Evolutionary conservation across 768 basidiomycete species (phyloP).

Genomic region (Postia placenta): DNA sequence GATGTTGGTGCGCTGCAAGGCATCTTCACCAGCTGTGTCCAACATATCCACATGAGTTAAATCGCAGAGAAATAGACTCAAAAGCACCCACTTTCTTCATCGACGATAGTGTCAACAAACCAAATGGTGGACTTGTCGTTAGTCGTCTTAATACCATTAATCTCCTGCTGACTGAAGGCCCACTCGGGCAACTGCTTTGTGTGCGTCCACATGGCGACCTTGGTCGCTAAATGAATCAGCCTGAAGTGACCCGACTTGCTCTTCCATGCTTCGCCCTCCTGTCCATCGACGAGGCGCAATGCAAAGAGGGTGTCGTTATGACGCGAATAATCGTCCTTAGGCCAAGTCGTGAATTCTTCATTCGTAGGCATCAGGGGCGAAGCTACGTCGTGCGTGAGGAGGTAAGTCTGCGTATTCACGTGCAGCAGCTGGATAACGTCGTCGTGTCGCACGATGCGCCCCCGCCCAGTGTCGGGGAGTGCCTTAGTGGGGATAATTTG

Average conservation of each 20-base stretch:
- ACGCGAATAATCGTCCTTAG: slow-evolving; percentile 68
- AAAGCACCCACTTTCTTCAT: slow-evolving; percentile 59
- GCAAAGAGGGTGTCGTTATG: slow-evolving; percentile 90
- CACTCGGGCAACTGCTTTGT: slow-evolving; percentile 83
- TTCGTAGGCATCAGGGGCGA: slow-evolving; percentile 97
- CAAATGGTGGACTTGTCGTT: slow-evolving; percentile 79
- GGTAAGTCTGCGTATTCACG: slow-evolving; percentile 71
- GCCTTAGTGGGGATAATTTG: slow-evolving; percentile 93
- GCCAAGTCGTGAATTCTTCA: slow-evolving; percentile 95
- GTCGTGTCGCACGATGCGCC: slow-evolving; percentile 84
- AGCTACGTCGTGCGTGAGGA: slow-evolving; percentile 96
- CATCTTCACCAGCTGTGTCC: slow-evolving; percentile 45
- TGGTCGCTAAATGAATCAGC: slow-evolving; percentile 83
- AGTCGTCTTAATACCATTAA: slow-evolving; percentile 95
- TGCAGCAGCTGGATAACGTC: slow-evolving; percentile 89
- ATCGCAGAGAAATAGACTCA: not conserved
- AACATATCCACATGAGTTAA: not conserved
- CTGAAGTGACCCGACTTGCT: slow-evolving; percentile 93
- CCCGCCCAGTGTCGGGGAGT: slow-evolving; percentile 88
- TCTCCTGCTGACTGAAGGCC: slow-evolving; percentile 96
- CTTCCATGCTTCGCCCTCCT: slow-evolving; percentile 81
- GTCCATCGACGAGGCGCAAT: slow-evolving; percentile 63
- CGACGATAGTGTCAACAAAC: slow-evolving; percentile 81
- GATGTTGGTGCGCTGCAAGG: slow-evolving; percentile 43
- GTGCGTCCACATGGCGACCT: slow-evolving; percentile 94